A percentile compares a stretch with the other conserved stretches of the same genome.
These are phyloP conservation scores for Verruconis gallopava DNA, from an alignment of 2,329 filamentous ascomycete species.

Conservation along the genomic window DNA sequence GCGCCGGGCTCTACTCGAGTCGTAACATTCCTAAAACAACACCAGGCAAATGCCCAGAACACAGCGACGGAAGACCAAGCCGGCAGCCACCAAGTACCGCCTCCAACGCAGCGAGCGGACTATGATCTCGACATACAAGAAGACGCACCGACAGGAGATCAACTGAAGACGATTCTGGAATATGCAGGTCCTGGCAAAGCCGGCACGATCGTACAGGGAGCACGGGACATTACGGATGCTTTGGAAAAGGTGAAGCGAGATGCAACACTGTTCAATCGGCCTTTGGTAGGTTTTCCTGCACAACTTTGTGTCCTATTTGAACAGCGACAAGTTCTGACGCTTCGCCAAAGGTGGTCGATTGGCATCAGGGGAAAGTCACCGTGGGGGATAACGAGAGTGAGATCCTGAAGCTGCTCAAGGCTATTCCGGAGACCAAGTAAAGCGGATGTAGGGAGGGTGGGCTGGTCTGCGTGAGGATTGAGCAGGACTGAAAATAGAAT, in stretches of 20 bases:
- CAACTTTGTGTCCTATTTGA: background rate
- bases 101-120: constrained; percentile 46
- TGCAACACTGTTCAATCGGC: constrained; percentile 55
- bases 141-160: constrained; percentile 64
- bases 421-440: constrained; percentile 32
- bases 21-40: constrained; percentile 66
- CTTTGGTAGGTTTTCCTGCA: constrained; percentile 49
- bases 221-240: constrained; percentile 62
- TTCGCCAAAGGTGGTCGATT: constrained; percentile 8
- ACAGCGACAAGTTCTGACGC: too few relatives aligned
- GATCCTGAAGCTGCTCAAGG: constrained; percentile 68
- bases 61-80: constrained; percentile 64
- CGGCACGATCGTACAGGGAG: constrained; percentile 59
- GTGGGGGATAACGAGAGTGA: constrained; percentile 72
- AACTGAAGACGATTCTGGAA: constrained; percentile 71
- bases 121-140: constrained; percentile 85
- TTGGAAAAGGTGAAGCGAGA: constrained; percentile 64
- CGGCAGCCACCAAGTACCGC: constrained; percentile 50
- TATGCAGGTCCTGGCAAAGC: constrained; percentile 56
- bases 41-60: constrained; percentile 54
- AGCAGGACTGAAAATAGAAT: background rate
- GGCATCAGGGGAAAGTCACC: constrained; percentile 21
- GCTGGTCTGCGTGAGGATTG: too few relatives aligned
- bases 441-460: too few relatives aligned
- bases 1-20: constrained; percentile 60